Evolutionary conservation across 1,284 basidiomycete genomes (phyloP).

Genomic region (Exobasidium rhododendri): DNA sequence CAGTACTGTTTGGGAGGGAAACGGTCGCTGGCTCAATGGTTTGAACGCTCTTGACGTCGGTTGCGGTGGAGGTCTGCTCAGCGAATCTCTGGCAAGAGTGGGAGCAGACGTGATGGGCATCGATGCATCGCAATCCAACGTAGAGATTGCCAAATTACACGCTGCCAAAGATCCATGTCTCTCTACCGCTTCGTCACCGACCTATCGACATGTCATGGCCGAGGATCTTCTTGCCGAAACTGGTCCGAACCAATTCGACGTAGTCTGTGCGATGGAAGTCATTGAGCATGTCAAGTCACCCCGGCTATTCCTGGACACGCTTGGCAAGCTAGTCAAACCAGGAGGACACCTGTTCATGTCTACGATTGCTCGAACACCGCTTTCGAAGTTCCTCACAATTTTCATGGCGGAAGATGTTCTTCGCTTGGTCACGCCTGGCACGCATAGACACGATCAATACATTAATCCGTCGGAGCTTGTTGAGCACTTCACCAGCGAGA

Average conservation of each 20-base stretch:
- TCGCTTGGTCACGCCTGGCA: conserved; percentile 78
- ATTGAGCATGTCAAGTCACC: conserved; percentile 96
- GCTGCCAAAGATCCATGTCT: conserved; percentile 69
- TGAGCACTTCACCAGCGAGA: conserved; percentile 66
- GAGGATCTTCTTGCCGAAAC: conserved; percentile 68
- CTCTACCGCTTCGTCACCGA: conserved; percentile 50
- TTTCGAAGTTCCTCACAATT: conserved; percentile 85
- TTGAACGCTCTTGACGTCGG: conserved; percentile 79
- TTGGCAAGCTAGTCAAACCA: conserved; percentile 61
- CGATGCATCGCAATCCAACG: conserved; percentile 84
- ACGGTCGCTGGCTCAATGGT: conserved; percentile 58
- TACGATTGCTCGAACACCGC: conserved; percentile 89
- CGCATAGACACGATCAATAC: conserved; percentile 88
- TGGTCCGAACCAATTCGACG: conserved; percentile 72
- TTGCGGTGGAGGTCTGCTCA: conserved; percentile 89
- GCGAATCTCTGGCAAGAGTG: conserved; percentile 84
- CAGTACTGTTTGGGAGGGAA: conserved; percentile 32
- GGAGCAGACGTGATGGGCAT: conserved; percentile 83
- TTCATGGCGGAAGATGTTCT: conserved; percentile 78
- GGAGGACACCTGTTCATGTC: conserved; percentile 93
- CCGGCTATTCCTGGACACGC: conserved; percentile 63
- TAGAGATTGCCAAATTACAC: conserved; percentile 79
- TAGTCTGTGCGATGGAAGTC: conserved; percentile 97
- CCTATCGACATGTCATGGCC: conserved; percentile 74
- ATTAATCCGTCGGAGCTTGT: conserved; percentile 85